Evolutionary conservation across 177 flowering plant genomes (phyloP).

Genomic region (Vitis hybrid): DNA sequence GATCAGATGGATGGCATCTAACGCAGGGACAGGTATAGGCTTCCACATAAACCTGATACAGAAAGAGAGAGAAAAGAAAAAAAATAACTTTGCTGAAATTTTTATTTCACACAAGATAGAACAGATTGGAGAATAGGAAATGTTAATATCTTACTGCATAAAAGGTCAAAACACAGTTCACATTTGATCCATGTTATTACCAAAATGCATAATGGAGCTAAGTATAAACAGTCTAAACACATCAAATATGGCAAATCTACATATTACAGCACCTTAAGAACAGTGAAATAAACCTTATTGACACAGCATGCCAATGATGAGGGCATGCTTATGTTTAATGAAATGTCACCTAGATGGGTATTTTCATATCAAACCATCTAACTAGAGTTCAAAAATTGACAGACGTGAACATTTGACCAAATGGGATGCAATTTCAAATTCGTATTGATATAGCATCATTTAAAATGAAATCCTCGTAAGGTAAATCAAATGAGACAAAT

Average conservation of each 20-base stretch:
- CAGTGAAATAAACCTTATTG: neutral
- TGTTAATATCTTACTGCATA: neutral
- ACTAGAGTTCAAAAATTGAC: too few relatives aligned
- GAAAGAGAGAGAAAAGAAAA: neutral
- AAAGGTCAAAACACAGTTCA: neutral
- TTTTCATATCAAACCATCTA: too few relatives aligned
- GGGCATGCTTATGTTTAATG: too few relatives aligned
- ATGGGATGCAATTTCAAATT: too few relatives aligned
- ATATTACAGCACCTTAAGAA: neutral
- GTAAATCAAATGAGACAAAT: too few relatives aligned
- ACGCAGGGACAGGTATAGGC: conserved; percentile 84
- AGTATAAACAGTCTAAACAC: neutral
- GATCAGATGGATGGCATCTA: conserved; percentile 73
- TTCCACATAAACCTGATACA: conserved; percentile 78
- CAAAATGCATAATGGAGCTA: neutral
- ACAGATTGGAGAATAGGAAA: neutral
- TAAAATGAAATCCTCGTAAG: too few relatives aligned
- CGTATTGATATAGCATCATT: too few relatives aligned
- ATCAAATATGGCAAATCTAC: neutral
- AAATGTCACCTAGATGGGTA: too few relatives aligned
- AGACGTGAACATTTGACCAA: too few relatives aligned
- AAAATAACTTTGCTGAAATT: neutral
- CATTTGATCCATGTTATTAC: neutral
- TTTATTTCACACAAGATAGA: neutral
- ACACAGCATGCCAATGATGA: neutral